Evolutionary conservation across 768 basidiomycete genomes (phyloP).

Genomic region (Lactarius psammicola): DNA sequence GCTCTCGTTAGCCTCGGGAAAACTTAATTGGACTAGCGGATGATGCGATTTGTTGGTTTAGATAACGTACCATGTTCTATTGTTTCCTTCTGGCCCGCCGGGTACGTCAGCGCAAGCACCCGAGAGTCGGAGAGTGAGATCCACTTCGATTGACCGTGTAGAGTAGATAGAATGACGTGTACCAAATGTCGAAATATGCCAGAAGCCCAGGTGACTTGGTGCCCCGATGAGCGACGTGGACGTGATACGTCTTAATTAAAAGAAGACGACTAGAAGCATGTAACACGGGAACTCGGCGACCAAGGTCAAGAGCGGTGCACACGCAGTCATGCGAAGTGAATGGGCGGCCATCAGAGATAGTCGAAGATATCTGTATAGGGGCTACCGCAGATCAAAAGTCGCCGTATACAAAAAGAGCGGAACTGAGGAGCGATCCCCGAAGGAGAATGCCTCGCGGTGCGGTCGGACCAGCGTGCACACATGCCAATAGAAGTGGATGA

Average conservation of each 20-base stretch:
- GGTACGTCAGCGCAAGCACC: neutral
- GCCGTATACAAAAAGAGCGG: conserved; percentile 5
- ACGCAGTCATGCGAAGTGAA: neutral
- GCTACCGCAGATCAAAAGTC: conserved; percentile 19
- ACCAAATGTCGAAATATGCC: conserved; percentile 10
- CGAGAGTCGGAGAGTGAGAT: neutral
- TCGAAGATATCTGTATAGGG: conserved; percentile 6
- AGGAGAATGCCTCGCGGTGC: conserved; percentile 18
- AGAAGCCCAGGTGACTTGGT: conserved; percentile 10
- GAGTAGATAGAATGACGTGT: conserved; percentile 6
- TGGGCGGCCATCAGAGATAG: neutral
- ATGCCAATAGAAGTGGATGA: neutral
- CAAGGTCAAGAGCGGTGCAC: neutral
- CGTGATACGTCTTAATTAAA: conserved; percentile 16
- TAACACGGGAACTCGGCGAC: conserved; percentile 3
- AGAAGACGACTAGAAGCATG: conserved; percentile 20
- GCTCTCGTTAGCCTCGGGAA: conserved; percentile 43
- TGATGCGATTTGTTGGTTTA: neutral
- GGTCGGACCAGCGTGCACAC: conserved; percentile 2
- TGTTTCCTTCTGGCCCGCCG: neutral
- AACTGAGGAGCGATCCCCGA: conserved; percentile 8
- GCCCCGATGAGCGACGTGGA: conserved; percentile 4
- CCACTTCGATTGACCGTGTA: conserved; percentile 10
- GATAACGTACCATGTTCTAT: neutral
- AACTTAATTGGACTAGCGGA: neutral